These are phyloP conservation scores for Yamadazyma kitorensis DNA, from an alignment of 805 yeast genomes.

Conservation along the genomic window DNA sequence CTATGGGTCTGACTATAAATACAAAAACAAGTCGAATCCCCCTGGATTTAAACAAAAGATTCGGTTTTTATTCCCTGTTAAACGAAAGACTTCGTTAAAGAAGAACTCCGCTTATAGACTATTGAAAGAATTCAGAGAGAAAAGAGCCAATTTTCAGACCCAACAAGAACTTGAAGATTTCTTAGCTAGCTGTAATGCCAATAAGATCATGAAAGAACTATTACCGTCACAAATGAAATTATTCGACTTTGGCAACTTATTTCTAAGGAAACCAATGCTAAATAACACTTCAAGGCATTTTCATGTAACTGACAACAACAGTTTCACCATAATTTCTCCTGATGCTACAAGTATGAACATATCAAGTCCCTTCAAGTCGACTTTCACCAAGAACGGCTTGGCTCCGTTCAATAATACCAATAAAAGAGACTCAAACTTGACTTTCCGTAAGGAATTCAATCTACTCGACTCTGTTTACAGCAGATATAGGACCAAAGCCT, in stretches of 20 bases:
- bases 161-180: constrained; percentile 20
- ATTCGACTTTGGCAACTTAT: constrained; percentile 18
- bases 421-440: background rate
- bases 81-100: constrained; percentile 31
- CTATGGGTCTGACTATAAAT: constrained; percentile 7
- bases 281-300: constrained; percentile 8
- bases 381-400: constrained; percentile 14
- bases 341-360: constrained; percentile 5
- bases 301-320: constrained; percentile 6
- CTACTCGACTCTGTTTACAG: constrained; percentile 22
- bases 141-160: constrained; percentile 19
- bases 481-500: constrained; percentile 26
- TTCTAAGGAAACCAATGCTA: constrained; percentile 15
- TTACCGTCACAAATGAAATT: constrained; percentile 27
- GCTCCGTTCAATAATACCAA: background rate
- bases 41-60: background rate
- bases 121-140: constrained; percentile 9
- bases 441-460: constrained; percentile 10
- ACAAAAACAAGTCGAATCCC: background rate
- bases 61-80: constrained; percentile 32
- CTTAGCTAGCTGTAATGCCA: constrained; percentile 18
- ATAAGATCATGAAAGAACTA: constrained; percentile 21
- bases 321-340: constrained; percentile 10
- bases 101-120: constrained; percentile 11
- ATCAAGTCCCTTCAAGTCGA: constrained; percentile 16